Conservation (phyloP, 2,329 filamentous ascomycete species). For the Ambrosiella xylebori region DNA sequence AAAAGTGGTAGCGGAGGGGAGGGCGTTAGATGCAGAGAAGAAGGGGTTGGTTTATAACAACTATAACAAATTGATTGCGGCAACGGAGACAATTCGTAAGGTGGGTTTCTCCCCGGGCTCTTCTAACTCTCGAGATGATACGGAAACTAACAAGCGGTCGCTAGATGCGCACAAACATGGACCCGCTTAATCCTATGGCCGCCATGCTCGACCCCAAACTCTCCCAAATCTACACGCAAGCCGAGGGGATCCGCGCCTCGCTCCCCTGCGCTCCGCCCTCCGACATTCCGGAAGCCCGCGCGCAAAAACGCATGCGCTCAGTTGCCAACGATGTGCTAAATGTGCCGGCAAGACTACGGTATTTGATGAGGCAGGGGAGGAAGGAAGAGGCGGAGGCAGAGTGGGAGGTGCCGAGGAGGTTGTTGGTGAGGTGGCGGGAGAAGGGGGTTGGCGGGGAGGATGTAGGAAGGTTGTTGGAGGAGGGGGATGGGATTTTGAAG, state of each 20-base stretch:
- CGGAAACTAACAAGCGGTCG: conserved; percentile 3
- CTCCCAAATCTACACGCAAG: conserved; percentile 51
- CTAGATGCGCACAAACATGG: conserved; percentile 65
- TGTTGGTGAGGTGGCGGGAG: conserved; percentile 37
- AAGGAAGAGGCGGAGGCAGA: conserved; percentile 40
- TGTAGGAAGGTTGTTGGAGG: conserved; percentile 34
- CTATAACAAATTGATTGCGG: conserved; percentile 90
- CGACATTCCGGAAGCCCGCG: conserved; percentile 19
- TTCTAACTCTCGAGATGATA: not conserved
- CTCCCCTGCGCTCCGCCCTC: conserved; percentile 32
- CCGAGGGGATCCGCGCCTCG: conserved; percentile 35
- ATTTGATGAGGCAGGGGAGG: conserved; percentile 41
- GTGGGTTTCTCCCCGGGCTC: conserved; percentile 20
- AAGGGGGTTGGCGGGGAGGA: conserved; percentile 37
- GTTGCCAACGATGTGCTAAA: conserved; percentile 46
- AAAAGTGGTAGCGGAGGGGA: conserved; percentile 59
- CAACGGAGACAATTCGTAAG: conserved; percentile 86
- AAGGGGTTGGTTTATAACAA: conserved; percentile 98
- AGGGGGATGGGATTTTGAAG: conserved; percentile 34
- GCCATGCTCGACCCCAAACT: conserved; percentile 58
- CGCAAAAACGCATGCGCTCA: conserved; percentile 28
- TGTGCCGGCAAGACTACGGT: conserved; percentile 40
- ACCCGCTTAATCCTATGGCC: conserved; percentile 56
- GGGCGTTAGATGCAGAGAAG: conserved; percentile 83
- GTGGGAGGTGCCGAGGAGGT: conserved; percentile 35